Evolutionary conservation across 2,329 filamentous ascomycete genomes (phyloP).

Genomic region (Botrytis pseudocinerea): DNA sequence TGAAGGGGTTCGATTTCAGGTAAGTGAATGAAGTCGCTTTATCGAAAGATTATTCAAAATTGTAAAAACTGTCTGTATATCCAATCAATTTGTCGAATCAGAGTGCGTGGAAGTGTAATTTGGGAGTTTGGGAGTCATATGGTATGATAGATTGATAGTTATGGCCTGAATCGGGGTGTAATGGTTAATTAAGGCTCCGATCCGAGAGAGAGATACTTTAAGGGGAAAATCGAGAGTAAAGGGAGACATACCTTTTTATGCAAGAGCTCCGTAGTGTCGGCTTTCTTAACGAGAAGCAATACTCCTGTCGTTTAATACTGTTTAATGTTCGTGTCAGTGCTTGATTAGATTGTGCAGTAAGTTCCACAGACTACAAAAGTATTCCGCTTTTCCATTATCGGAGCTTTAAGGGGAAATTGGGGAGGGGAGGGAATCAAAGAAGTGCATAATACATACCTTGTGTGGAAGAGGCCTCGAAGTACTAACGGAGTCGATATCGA

Average conservation of each 20-base stretch:
- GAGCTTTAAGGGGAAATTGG: not conserved
- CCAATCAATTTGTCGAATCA: not conserved
- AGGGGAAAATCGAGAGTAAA: not conserved
- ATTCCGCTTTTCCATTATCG: no score
- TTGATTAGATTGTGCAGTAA: not conserved
- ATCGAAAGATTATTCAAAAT: not conserved
- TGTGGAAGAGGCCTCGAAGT: not conserved
- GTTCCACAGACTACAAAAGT: no score
- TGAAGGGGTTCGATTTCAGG: slow-evolving; percentile 13
- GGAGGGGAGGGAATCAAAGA: not conserved
- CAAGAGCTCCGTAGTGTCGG: not conserved
- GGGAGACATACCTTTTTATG: not conserved
- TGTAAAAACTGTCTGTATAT: not conserved
- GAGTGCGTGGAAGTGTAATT: not conserved
- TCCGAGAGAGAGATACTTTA: not conserved
- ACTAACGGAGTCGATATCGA: not conserved
- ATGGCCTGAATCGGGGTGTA: not conserved
- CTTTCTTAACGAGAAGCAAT: not conserved
- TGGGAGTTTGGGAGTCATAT: not conserved
- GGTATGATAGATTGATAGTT: not conserved
- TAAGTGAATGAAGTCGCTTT: slow-evolving; percentile 6
- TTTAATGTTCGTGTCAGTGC: not conserved
- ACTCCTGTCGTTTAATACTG: not conserved
- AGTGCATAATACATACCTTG: not conserved
- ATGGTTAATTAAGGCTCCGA: not conserved